Base-by-base conservation (phyloP, 768 basidiomycete genomes). In the Glaciozyma martinii region DNA sequence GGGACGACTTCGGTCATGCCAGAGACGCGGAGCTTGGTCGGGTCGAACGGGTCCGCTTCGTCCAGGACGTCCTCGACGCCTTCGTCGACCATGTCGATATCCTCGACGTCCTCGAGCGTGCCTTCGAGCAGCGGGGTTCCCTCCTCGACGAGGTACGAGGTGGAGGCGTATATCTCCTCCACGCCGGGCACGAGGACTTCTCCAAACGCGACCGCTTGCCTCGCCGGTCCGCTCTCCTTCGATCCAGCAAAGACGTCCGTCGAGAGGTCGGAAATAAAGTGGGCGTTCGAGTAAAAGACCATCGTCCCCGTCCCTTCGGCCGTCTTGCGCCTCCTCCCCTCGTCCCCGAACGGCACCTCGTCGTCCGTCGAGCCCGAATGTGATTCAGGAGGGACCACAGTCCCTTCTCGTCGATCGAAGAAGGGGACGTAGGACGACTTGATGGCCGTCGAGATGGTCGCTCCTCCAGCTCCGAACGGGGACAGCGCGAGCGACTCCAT, bases 191-290 rank as follows among this genome's bases (percentile, higher is more conserved):
- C 62, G 9, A 23, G 12, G 29, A 29, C 54, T 12, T 10, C 30
- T 9, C 33, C 16, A 18, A 37, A 29, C 27, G 30, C 37, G 37
- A 40, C 37, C 3, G 37, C 37, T 40, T 40, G 10, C 37, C 37
- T 40, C 13, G 49, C 27, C 12, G 46, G 46, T n/a, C 27, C 49
- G 25, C n/a, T 25, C 49, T n/a, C 13, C 49, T 50, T 27, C 1
- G 60, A 47, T 3, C 50, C 30, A 2, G 12, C 30, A 7, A 29
- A n/a, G 19, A 27, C 53, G 33, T 63, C 57, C 40, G 61, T 66
- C 9, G 65, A 55, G 8, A 70, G 54, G 53, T 70, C 68, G 23
- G 65, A 61, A 49, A 65, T 66, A 47, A 70, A 70, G 37, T 53
- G 18, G 5, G 47, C 47, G 47, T 66, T 64, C 19, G 62, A 59